Base-by-base conservation (phyloP, 352 stramenopile genomes). In the Vaucheria bursata region DNA sequence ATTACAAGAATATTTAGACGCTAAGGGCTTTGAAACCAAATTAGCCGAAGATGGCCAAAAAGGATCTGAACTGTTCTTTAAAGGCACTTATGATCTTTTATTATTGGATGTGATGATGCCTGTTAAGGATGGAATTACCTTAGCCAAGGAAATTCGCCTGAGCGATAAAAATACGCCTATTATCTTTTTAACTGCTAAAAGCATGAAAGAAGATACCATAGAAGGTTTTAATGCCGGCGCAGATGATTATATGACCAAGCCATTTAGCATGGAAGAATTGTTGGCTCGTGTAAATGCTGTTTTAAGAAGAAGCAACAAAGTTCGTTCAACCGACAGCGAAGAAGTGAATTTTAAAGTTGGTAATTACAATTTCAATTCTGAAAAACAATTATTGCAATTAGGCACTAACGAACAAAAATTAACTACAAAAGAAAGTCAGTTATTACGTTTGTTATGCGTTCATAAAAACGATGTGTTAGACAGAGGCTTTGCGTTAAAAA, bases 131-230 rank as follows among this genome's bases (percentile, higher is more conserved):
- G 45, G 45, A 18, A 18, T 18, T 59, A 25, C 18, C 12, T 25
- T 59, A 25, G 45, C 45, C 18, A 59, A 18, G 25, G 18, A 18
- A 18, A 59, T 59, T 59, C 45, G 45, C 25, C 25, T 25, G 18
- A 59, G 25, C 18, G 45, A 59, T 59, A 25, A 59, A 59, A 59
- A 59, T 59, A 59, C 25, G 18, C 45, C 45, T 18, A 18, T 59
- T 18, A 18, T 59, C 12, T 59, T 59, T 59, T 59, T 59, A 59
- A 59, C 45, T 59, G 45, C 45, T 18, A 59, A 59, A 59, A 59
- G 45, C 25, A 18, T 59, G 25, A 59, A 59, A 59, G 45, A 59
- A 59, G 45, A 59, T 25, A 59, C 18, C 12, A 59, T 59, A 18
- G 12, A 25, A 25, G 45, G 45, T 25, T 59, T 59, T 25, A 18